A percentile compares a stretch with the other conserved stretches of the same genome.
Evolutionary conservation across 176 grass and related monocot genomes (phyloP).

Genomic region (Themeda triandra): DNA sequence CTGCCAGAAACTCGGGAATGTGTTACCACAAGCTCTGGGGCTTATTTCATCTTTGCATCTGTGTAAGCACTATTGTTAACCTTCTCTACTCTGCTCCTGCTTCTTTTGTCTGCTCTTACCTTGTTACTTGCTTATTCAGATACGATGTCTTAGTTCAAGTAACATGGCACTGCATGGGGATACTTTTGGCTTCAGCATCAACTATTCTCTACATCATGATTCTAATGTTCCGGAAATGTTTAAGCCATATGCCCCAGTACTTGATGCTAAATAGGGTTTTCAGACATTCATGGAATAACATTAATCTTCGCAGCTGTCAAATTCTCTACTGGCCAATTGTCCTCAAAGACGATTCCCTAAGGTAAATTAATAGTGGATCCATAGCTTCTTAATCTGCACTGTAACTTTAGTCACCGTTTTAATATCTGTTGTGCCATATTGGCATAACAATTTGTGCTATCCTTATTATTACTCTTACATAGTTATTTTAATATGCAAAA

Average conservation of each 20-base stretch:
- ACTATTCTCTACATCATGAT: constrained; percentile 68
- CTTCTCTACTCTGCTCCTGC: background rate
- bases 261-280: constrained; percentile 67
- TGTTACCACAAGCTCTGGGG: constrained; percentile 17
- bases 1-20: constrained; percentile 34
- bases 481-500: background rate
- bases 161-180: constrained; percentile 43
- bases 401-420: background rate
- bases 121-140: constrained; percentile 43
- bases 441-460: background rate
- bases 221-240: constrained; percentile 55
- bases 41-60: constrained; percentile 41
- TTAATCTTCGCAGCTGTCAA: constrained; percentile 70
- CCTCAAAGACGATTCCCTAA: constrained; percentile 54
- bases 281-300: constrained; percentile 64
- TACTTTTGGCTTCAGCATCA: constrained; percentile 61
- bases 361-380: constrained; percentile 42
- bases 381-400: background rate
- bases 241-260: constrained; percentile 33
- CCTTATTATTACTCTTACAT: background rate
- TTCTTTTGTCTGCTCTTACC: constrained; percentile 38
- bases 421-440: constrained; percentile 5
- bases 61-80: constrained; percentile 44
- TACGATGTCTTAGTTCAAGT: constrained; percentile 38
- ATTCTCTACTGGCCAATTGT: constrained; percentile 95